Percentiles rank a stretch among this genome's conserved stretches.
Conservation (phyloP, 768 basidiomycete genomes). For the Udeniomyces megalosporus region DNA sequence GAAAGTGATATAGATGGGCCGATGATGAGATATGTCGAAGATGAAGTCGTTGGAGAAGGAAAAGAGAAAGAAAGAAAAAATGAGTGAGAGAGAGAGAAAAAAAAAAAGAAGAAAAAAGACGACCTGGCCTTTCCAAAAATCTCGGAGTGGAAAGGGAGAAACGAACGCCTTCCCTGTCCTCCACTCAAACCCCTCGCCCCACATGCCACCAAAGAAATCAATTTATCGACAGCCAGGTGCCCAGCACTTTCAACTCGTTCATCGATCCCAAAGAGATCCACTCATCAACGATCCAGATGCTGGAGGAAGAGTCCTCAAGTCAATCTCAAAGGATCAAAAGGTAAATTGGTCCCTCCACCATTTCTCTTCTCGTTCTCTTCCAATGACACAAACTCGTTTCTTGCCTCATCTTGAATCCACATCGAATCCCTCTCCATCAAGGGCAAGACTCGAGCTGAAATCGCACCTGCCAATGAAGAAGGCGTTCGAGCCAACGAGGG, state of each 20-base stretch:
- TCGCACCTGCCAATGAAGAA: conserved; percentile 43
- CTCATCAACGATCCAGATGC: conserved; percentile 86
- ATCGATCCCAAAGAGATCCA: conserved; percentile 88
- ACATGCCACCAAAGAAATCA: conserved; percentile 33
- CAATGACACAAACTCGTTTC: no score
- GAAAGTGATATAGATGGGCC: no score
- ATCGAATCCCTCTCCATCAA: conserved; percentile 24
- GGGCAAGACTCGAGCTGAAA: conserved; percentile 69
- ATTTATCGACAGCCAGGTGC: conserved; percentile 78
- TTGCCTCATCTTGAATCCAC: no score
- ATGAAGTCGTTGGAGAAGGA: no score
- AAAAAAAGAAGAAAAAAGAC: no score
- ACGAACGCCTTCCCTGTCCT: background rate
- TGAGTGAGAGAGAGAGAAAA: no score
- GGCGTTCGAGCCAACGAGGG: conserved; percentile 48
- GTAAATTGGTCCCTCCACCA: background rate
- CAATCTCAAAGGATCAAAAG: conserved; percentile 44
- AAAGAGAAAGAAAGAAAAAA: no score
- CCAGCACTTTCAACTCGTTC: conserved; percentile 90
- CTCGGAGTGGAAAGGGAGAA: no score
- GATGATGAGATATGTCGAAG: no score
- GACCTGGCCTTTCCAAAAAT: no score
- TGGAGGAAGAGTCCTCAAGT: conserved; percentile 72
- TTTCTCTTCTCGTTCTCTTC: background rate
- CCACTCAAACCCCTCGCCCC: background rate